phyloP scores from a whole-genome alignment of 768 basidiomycete genomes.

The Suillus subaureus region DNA sequence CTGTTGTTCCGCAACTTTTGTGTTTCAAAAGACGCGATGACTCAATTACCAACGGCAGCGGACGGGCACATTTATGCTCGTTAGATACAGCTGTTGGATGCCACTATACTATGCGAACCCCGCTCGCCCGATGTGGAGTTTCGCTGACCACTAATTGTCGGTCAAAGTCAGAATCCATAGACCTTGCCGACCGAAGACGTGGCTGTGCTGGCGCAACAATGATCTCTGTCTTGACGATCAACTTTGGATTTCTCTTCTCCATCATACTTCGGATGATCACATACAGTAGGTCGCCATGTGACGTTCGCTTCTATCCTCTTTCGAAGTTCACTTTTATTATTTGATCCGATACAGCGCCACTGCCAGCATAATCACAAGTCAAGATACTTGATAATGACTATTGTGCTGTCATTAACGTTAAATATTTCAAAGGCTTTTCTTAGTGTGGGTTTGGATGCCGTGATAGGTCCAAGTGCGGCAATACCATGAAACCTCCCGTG shows the following conservation, averaged over 20 bases:
- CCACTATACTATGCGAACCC: not conserved
- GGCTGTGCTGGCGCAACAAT: not conserved
- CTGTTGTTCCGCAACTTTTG: not conserved
- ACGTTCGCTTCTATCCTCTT: not conserved
- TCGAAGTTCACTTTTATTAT: not conserved
- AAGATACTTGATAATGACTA: not conserved
- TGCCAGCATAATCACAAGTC: not conserved
- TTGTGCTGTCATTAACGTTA: not conserved
- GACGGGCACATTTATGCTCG: not conserved
- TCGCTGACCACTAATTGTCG: not conserved
- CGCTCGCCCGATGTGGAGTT: not conserved
- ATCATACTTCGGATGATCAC: not conserved
- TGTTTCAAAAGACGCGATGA: not conserved
- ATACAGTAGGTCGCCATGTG: not conserved
- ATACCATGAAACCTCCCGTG: not conserved
- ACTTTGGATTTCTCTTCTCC: not conserved
- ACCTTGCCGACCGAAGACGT: not conserved
- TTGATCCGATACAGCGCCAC: slow-evolving; percentile 1
- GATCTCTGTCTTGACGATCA: not conserved
- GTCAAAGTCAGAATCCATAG: not conserved
- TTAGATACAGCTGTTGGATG: too few relatives aligned
- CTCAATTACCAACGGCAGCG: not conserved
- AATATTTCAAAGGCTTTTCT: not conserved
- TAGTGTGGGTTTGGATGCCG: not conserved
- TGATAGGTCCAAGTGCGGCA: too few relatives aligned